A percentile compares a stretch with the other conserved stretches of the same genome.
Evolutionary conservation across 441 rosid species (phyloP).

Genomic region (Erysimum pusillum): DNA sequence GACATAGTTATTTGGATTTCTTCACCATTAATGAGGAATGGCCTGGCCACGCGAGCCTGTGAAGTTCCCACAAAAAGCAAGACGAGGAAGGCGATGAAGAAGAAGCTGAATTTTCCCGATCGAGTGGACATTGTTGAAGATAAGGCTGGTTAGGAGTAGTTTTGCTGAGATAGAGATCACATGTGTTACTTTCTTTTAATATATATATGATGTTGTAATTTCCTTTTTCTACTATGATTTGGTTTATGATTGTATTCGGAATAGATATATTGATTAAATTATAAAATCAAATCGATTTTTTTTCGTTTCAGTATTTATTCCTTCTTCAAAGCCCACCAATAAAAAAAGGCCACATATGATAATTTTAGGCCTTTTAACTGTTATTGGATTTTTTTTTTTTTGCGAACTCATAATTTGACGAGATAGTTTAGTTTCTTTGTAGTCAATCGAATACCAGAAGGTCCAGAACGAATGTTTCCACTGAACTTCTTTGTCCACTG

Average conservation of each 20-base stretch:
- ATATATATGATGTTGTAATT: not conserved
- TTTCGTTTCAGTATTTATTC: not conserved
- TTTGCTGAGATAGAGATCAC: not conserved
- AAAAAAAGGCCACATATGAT: not conserved
- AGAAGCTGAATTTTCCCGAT: not conserved
- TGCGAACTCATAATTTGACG: too few relatives aligned
- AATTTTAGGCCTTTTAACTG: not conserved
- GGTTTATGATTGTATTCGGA: too few relatives aligned
- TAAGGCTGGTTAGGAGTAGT: not conserved
- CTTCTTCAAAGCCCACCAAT: not conserved
- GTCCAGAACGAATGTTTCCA: too few relatives aligned
- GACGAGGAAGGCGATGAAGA: slow-evolving; percentile 6
- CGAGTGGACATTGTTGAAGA: slow-evolving; percentile 4
- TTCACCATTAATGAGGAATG: not conserved
- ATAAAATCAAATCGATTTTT: not conserved
- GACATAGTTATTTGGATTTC: not conserved
- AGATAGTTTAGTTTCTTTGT: too few relatives aligned
- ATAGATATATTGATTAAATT: not conserved
- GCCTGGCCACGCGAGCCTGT: not conserved
- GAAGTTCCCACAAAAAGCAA: slow-evolving; percentile 7
- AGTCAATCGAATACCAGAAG: too few relatives aligned
- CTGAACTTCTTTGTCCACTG: too few relatives aligned
- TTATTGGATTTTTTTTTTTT: not conserved
- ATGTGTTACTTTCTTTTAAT: not conserved
- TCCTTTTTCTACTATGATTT: not conserved